Evolutionary conservation across 2,329 filamentous ascomycete species (phyloP).

Genomic region (Calonectria crousiana): DNA sequence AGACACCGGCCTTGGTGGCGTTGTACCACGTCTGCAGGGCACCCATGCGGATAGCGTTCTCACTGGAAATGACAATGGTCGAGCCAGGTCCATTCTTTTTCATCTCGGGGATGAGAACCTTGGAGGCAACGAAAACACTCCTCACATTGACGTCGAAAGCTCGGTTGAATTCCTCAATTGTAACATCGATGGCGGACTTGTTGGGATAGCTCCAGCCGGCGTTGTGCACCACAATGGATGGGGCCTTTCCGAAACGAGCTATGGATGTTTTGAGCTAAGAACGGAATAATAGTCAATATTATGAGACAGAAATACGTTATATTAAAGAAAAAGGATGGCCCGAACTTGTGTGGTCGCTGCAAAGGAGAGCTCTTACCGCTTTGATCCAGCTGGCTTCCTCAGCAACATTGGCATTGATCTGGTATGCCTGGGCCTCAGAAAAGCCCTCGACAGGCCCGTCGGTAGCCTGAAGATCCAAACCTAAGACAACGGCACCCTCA

Average conservation of each 20-base stretch:
- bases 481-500: constrained; percentile 23
- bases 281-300: neutral
- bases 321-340: neutral
- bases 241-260: constrained; percentile 21
- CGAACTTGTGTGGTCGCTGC: neutral
- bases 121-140: constrained; percentile 28
- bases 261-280: constrained; percentile 29
- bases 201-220: constrained; percentile 29
- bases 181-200: constrained; percentile 27
- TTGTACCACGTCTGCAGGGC: constrained; percentile 29
- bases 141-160: constrained; percentile 28
- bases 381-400: constrained; percentile 33
- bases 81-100: constrained; percentile 32
- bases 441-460: constrained; percentile 31
- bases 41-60: constrained; percentile 28
- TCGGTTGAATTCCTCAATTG: constrained; percentile 23
- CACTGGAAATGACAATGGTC: constrained; percentile 29
- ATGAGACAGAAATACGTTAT: neutral
- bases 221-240: constrained; percentile 30
- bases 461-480: constrained; percentile 22
- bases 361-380: constrained; percentile 17
- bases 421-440: constrained; percentile 31
- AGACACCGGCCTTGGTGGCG: constrained; percentile 29
- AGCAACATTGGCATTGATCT: constrained; percentile 35
- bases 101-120: constrained; percentile 30